Percentiles rank a stretch among this genome's conserved stretches.
These are phyloP conservation scores for Dactylellina haptotyla DNA, from an alignment of 2,329 filamentous ascomycete genomes.

Conservation along the genomic window DNA sequence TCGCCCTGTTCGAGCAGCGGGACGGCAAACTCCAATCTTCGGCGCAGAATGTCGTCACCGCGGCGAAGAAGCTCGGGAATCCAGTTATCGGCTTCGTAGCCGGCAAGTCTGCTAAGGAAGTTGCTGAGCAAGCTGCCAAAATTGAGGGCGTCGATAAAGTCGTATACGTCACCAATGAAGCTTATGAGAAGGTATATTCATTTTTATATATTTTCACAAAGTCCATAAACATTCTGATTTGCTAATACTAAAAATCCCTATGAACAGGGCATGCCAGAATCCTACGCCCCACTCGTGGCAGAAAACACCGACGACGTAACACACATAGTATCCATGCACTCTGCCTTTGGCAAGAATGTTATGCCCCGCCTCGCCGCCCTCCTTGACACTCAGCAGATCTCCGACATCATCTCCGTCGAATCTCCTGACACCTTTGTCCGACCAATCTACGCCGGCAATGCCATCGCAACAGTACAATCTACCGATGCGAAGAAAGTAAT, in stretches of 20 bases:
- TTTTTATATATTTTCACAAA: not conserved
- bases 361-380: conserved; percentile 91
- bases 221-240: not conserved
- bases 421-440: conserved; percentile 93
- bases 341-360: conserved; percentile 94
- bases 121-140: conserved; percentile 86
- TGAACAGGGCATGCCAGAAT: conserved; percentile 89
- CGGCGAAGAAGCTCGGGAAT: conserved; percentile 86
- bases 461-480: conserved; percentile 94
- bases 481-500: conserved; percentile 85
- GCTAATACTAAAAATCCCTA: no score
- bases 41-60: conserved; percentile 85
- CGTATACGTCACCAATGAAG: conserved; percentile 83
- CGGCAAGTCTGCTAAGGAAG: conserved; percentile 77
- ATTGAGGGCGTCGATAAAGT: conserved; percentile 92
- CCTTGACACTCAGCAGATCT: conserved; percentile 90
- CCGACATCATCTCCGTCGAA: conserved; percentile 87
- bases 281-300: conserved; percentile 88
- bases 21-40: conserved; percentile 85
- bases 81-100: conserved; percentile 87
- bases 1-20: conserved; percentile 91
- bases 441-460: conserved; percentile 97
- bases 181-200: conserved; percentile 82
- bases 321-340: conserved; percentile 89
- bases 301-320: conserved; percentile 96